Evolutionary conservation across 768 basidiomycete species (phyloP), one percentile per base, ranked within the genome.

Genomic region (Hemileccinum rubropunctum): DNA sequence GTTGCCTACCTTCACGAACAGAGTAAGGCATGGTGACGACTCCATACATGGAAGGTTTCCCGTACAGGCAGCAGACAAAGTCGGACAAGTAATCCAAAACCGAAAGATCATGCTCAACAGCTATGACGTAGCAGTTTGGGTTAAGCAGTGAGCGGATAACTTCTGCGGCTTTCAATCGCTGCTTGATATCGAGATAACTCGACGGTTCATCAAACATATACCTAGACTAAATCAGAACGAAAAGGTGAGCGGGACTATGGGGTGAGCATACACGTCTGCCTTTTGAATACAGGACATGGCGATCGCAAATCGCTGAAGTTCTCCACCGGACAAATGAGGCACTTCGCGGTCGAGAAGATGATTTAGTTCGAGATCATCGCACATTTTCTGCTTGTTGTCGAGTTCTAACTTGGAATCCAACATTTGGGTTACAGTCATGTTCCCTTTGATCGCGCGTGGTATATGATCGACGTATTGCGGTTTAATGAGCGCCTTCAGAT

Each of bases 131-230:
- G 71, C 90, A 86, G 58, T 81, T 82, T 0, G 93, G 83, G 8
- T 72, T 78, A 42, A 98, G 81, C 49, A 99, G 74, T 26, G 82
- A 81, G 40, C 97, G 92, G 55, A 99, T 98, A 51, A 95, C 92
- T 61, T 94, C 85, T 9, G 97, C 97, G 14, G 97, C 97, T 63
- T 84, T 88, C 58, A 99, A 72, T 63, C 97, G 89, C 69, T 99
- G 97, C 70, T 82, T 91, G 71, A 98, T 82, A 76, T 99, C 97
- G 58, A 99, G 81, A 67, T 98, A 99, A 76, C 89, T 92, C 28
- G 95, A 98, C 14, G 97, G 97, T 66, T 98, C 97, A 74, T 98
- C 94, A 64, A 98, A 98, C 94, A 98, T 98, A 76, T 97, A 97
- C 33, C 91, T 93, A 65, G 47, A 20, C 30, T 50, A 17, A 8